Conservation (phyloP, 352 stramenopile species). For the Pythium oligandrum region DNA sequence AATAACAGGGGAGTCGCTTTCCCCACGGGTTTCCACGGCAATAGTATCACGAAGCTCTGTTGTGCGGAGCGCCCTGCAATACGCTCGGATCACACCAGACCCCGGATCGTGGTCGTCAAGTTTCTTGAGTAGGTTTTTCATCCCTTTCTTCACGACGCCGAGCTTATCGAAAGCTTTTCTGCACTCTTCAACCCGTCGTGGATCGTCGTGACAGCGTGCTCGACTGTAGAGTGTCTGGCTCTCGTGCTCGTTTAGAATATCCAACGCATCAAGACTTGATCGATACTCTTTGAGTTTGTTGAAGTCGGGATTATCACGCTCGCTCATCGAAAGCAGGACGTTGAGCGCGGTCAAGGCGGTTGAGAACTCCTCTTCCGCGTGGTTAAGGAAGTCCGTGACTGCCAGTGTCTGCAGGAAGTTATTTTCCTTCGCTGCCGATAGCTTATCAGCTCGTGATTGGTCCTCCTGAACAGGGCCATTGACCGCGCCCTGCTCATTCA, state of each 20-base stretch:
- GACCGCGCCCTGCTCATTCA: no score
- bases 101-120: constrained; percentile 41
- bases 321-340: constrained; percentile 67
- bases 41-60: constrained; percentile 31
- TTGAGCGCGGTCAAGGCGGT: constrained; percentile 73
- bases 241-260: constrained; percentile 65
- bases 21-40: neutral
- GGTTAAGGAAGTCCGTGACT: constrained; percentile 62
- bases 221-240: constrained; percentile 45
- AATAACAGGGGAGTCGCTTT: no score
- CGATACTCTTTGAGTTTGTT: constrained; percentile 66
- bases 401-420: constrained; percentile 61
- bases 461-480: neutral
- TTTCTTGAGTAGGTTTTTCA: constrained; percentile 53
- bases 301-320: constrained; percentile 39
- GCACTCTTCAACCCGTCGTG: constrained; percentile 29
- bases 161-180: constrained; percentile 43
- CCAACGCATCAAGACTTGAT: constrained; percentile 52
- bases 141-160: constrained; percentile 45
- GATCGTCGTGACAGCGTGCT: constrained; percentile 27
- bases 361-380: constrained; percentile 72
- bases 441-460: neutral
- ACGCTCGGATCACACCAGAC: constrained; percentile 42
- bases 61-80: constrained; percentile 36
- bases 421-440: constrained; percentile 27